Conservation (phyloP, 768 basidiomycete genomes). For the Hortiboletus campestris region DNA sequence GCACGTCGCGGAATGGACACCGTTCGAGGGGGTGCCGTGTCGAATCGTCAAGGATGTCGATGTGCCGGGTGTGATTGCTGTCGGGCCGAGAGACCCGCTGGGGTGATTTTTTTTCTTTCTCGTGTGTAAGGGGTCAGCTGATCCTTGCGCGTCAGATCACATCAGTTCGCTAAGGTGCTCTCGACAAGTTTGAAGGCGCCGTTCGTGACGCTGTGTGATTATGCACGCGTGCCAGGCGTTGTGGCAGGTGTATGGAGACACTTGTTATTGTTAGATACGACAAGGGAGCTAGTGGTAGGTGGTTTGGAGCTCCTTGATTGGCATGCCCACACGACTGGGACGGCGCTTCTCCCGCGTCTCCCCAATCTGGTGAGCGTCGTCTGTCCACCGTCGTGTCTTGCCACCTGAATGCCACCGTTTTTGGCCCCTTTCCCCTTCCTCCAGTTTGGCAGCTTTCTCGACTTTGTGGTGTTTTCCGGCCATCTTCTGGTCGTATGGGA, state of each 20-base stretch:
- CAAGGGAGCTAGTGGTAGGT: constrained; percentile 10
- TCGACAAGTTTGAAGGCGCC: constrained; percentile 22
- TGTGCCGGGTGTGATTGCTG: constrained; percentile 17
- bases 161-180: constrained; percentile 18
- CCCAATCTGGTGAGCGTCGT: constrained; percentile 21
- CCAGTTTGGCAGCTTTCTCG: constrained; percentile 27
- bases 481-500: constrained; percentile 31
- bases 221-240: constrained; percentile 22
- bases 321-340: constrained; percentile 24
- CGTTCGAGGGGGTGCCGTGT: constrained; percentile 16
- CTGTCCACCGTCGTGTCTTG: background rate
- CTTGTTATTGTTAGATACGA: constrained; percentile 26
- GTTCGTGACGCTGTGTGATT: constrained; percentile 22
- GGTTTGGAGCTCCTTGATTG: constrained; percentile 31
- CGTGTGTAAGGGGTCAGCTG: background rate
- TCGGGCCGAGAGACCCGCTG: constrained; percentile 16
- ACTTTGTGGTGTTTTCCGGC: constrained; percentile 23
- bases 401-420: background rate
- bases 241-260: constrained; percentile 24
- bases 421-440: background rate
- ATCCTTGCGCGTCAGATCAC: background rate
- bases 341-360: constrained; percentile 23
- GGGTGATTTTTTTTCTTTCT: background rate
- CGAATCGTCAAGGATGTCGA: constrained; percentile 21
- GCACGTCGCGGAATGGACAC: constrained; percentile 19